Base-by-base conservation (phyloP, 192 early-diverging fungal species). In the Phycomyces nitens region DNA sequence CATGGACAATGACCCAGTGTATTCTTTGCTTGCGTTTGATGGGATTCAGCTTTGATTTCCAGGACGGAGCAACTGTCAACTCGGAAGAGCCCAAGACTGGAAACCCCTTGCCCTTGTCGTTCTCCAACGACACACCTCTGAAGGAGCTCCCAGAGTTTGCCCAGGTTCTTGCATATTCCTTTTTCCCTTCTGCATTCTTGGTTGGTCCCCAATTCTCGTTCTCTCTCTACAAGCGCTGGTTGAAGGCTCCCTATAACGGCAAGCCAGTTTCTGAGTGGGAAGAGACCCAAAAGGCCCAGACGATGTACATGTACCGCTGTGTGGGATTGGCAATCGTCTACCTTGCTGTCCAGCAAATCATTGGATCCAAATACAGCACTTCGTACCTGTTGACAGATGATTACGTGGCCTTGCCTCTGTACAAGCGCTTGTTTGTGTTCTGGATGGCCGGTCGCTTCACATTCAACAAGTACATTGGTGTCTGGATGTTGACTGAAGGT, bases 191-290 rank as follows among this genome's bases (percentile, higher is more conserved):
- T 53, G 77, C 77, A 0, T 87, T 84, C 66, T 63, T 87, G 26
- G 73, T 84, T 49, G 85, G 85, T 14, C 83, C 85, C 41, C 85
- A 86, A 64, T 87, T 84, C 66, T 84, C 81, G 57, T 87, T 80
- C 65, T 72, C 77, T 9, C 69, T 83, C 15, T 86, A 86, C 61
- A 62, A 26, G 4, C 55, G 41, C 20, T 71, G 60, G 57, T 27
- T 71, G 10, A 18, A 42, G 1, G 29, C 41, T 15, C 49, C 60
- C 6, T 49, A 38, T 21, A 5, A 2, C 1, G 49, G 44, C 1
- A 51, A 20, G 7, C 24, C 53, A 24, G 20, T 20, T 9, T 12
- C 23, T 11, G 24, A 68, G 8, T 60, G 24, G 41, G 67, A 76
- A 0, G 60, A 73, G 23, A 21, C 47, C 5, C 29, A 67, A 12